These are phyloP conservation scores for Haplosporangium sp. DNA, from an alignment of 371 early-diverging fungal genomes.

Conservation along the genomic window DNA sequence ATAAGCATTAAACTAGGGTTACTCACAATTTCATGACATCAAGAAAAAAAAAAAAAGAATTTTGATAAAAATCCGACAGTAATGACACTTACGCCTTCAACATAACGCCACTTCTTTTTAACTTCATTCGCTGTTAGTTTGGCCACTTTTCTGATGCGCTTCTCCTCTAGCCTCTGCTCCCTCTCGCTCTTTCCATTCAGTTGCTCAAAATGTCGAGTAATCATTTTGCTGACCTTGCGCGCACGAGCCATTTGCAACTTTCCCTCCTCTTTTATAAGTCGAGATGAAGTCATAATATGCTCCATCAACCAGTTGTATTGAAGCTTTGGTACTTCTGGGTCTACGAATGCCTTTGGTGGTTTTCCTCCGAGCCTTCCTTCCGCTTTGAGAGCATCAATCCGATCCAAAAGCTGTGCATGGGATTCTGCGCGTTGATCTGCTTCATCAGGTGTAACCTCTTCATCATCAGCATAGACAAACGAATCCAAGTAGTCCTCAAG, in stretches of 20 bases:
- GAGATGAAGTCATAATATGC: slow-evolving; percentile 57
- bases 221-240: slow-evolving; percentile 67
- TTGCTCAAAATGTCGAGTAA: slow-evolving; percentile 68
- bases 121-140: slow-evolving; percentile 76
- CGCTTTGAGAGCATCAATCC: slow-evolving; percentile 56
- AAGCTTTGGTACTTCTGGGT: slow-evolving; percentile 50
- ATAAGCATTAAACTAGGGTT: not conserved
- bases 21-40: not conserved
- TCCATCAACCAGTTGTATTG: slow-evolving; percentile 59
- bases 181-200: slow-evolving; percentile 66
- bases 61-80: not conserved
- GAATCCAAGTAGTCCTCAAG: slow-evolving; percentile 68
- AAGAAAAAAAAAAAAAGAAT: not conserved
- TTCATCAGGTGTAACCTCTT: slow-evolving; percentile 67
- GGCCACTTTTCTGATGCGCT: slow-evolving; percentile 67
- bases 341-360: slow-evolving; percentile 57
- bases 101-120: slow-evolving; percentile 74
- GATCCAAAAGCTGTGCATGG: slow-evolving; percentile 59
- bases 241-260: slow-evolving; percentile 64
- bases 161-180: slow-evolving; percentile 62
- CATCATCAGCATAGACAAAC: slow-evolving; percentile 69
- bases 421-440: slow-evolving; percentile 57
- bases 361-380: slow-evolving; percentile 61
- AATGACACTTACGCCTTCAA: slow-evolving; percentile 64
- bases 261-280: slow-evolving; percentile 58